Conservation (phyloP, 192 early-diverging fungal species). For the Coemansia umbellata region DNA sequence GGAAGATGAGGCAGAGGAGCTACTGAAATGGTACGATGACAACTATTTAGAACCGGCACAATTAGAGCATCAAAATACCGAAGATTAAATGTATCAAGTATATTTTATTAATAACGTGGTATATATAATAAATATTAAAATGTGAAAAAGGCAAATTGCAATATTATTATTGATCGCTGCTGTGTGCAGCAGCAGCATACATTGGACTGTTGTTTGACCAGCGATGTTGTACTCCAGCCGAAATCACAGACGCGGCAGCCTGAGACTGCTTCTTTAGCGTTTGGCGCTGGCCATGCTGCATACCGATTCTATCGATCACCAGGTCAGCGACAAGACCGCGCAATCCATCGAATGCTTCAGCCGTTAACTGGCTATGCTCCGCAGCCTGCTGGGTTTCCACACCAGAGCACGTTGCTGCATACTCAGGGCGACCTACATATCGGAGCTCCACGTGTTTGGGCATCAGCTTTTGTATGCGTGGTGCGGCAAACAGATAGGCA, state of each 20-base stretch:
- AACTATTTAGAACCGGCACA: conserved; percentile 4
- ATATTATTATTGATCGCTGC: conserved; percentile 41
- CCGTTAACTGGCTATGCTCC: conserved; percentile 58
- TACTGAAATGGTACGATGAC: conserved; percentile 52
- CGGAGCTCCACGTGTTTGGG: conserved; percentile 55
- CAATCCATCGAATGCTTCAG: conserved; percentile 52
- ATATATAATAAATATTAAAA: too few relatives aligned
- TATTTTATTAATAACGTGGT: too few relatives aligned
- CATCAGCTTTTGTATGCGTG: conserved; percentile 71
- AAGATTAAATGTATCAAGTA: too few relatives aligned
- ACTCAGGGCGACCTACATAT: conserved; percentile 72
- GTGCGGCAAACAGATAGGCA: conserved; percentile 82
- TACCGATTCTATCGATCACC: conserved; percentile 30
- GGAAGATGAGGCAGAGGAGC: conserved; percentile 39
- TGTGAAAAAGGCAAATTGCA: too few relatives aligned
- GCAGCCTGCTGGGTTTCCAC: conserved; percentile 64
- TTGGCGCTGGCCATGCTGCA: conserved; percentile 16
- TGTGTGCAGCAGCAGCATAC: conserved; percentile 31
- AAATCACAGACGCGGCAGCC: conserved; percentile 16
- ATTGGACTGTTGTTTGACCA: conserved; percentile 30
- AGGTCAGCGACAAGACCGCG: conserved; percentile 44
- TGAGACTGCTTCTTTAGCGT: conserved; percentile 12
- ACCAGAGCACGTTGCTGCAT: conserved; percentile 77
- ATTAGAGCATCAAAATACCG: too few relatives aligned
- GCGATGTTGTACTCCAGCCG: conserved; percentile 29